A percentile compares a stretch with the other conserved stretches of the same genome.
Conservation (phyloP, 1,284 basidiomycete species). For the Paramarasmius palmivorus region DNA sequence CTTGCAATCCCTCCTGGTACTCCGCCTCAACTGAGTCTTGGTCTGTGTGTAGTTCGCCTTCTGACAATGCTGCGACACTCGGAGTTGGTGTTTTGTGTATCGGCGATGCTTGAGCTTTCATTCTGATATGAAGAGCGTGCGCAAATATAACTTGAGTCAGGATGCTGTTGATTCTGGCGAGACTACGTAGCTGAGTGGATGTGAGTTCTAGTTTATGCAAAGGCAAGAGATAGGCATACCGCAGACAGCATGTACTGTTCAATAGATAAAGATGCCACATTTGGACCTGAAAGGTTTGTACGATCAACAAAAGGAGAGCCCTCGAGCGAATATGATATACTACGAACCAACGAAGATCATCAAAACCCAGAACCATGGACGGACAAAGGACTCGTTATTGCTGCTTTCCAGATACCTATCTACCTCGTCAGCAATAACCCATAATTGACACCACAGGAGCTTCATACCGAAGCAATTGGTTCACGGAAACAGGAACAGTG, state of each 20-base stretch:
- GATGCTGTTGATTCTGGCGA: background rate
- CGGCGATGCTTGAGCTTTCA: conserved; percentile 38
- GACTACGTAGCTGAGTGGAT: background rate
- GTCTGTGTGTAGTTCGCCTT: background rate
- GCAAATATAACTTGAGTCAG: conserved; percentile 58
- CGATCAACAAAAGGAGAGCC: background rate
- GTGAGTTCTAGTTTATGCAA: conserved; percentile 21
- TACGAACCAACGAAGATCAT: conserved; percentile 29
- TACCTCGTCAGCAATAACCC: conserved; percentile 25
- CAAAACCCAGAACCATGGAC: conserved; percentile 25
- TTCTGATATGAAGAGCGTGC: conserved; percentile 55
- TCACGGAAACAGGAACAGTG: conserved; percentile 6
- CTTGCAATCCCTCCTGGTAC: background rate
- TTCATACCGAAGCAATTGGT: conserved; percentile 19
- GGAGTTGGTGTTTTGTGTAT: background rate
- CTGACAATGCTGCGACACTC: conserved; percentile 1
- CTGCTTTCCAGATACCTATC: conserved; percentile 28
- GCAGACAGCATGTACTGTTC: conserved; percentile 38
- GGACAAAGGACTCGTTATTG: conserved; percentile 15
- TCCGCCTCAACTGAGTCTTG: too few species aligned
- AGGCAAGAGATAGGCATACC: conserved; percentile 8
- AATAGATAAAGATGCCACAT: conserved; percentile 32
- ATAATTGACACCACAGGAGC: conserved; percentile 35
- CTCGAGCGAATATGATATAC: background rate
- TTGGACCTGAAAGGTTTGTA: conserved; percentile 27